Percentiles rank a stretch among this genome's conserved stretches.
Evolutionary conservation across 1,139 yeast species (phyloP).

Genomic region (Yamadazyma diospyri): DNA sequence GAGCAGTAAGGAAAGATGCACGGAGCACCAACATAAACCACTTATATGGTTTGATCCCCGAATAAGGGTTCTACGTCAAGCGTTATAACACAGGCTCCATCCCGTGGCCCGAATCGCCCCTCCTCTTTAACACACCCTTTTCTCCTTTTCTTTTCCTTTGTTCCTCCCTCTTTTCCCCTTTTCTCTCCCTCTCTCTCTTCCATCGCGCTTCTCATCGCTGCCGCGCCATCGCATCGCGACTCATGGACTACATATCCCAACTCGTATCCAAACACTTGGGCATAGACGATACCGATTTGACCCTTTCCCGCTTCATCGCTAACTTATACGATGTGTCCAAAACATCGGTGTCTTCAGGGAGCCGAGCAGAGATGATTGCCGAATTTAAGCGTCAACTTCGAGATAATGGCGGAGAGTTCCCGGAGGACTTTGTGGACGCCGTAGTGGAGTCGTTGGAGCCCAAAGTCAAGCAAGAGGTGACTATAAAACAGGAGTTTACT

Average conservation of each 20-base stretch:
- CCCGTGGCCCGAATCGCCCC: too few species aligned
- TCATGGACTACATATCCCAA: constrained; percentile 3
- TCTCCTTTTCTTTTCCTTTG: too few species aligned
- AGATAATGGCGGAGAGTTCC: constrained; percentile 61
- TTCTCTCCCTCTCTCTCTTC: not conserved
- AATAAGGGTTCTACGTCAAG: too few species aligned
- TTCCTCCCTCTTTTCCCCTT: too few species aligned
- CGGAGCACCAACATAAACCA: too few species aligned
- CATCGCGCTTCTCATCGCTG: not conserved
- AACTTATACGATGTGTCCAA: constrained; percentile 39
- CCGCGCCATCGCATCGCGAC: constrained; percentile 7
- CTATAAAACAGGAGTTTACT: constrained; percentile 5
- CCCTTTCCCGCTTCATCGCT: constrained; percentile 56
- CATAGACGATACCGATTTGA: constrained; percentile 34
- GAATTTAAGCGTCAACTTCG: constrained; percentile 22
- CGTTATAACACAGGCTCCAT: too few species aligned
- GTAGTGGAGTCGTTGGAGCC: constrained; percentile 22
- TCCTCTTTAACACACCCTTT: too few species aligned
- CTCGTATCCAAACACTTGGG: constrained; percentile 9
- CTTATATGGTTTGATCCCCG: too few species aligned
- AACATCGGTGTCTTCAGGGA: not conserved
- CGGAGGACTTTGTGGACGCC: constrained; percentile 39
- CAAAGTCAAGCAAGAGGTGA: constrained; percentile 10
- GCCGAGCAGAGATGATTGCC: not conserved
- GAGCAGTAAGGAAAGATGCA: too few species aligned